Percentiles rank a stretch among this genome's conserved stretches.
These are phyloP conservation scores for Leersia perrieri DNA, from an alignment of 176 grass and related monocot genomes.

Conservation along the genomic window DNA sequence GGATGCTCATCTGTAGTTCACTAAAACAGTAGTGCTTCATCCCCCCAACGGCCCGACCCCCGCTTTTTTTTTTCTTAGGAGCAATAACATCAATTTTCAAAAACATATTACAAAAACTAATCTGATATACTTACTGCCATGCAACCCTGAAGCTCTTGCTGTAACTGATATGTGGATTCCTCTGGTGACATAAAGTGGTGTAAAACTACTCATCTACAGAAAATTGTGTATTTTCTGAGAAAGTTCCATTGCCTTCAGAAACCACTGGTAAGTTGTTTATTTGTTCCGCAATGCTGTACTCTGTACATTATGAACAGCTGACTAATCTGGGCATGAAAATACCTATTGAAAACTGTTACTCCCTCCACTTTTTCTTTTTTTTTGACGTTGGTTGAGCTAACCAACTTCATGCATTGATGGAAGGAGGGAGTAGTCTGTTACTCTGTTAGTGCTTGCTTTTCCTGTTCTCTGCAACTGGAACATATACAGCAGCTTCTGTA, in stretches of 20 bases:
- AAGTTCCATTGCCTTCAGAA: neutral
- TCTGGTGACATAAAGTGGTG: neutral
- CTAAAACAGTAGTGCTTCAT: conserved; percentile 1
- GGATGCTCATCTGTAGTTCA: neutral
- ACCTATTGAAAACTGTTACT: too few species aligned
- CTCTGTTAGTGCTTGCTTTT: conserved; percentile 11
- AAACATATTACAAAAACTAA: neutral
- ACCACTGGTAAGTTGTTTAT: neutral
- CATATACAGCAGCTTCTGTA: neutral
- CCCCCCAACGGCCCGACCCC: too few species aligned
- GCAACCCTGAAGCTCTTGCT: neutral
- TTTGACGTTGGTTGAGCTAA: too few species aligned
- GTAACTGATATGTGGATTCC: neutral
- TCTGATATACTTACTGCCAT: neutral
- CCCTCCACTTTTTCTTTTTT: too few species aligned
- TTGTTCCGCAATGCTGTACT: neutral
- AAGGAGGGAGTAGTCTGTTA: too few species aligned
- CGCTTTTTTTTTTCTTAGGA: neutral
- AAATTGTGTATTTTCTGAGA: neutral
- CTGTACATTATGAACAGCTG: neutral
- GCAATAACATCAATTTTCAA: too few species aligned
- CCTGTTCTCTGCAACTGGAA: conserved; percentile 17
- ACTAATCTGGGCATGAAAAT: neutral
- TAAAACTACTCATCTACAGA: neutral
- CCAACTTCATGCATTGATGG: too few species aligned